Conservation (phyloP, 768 basidiomycete species). For the Termitomyces sp. region DNA sequence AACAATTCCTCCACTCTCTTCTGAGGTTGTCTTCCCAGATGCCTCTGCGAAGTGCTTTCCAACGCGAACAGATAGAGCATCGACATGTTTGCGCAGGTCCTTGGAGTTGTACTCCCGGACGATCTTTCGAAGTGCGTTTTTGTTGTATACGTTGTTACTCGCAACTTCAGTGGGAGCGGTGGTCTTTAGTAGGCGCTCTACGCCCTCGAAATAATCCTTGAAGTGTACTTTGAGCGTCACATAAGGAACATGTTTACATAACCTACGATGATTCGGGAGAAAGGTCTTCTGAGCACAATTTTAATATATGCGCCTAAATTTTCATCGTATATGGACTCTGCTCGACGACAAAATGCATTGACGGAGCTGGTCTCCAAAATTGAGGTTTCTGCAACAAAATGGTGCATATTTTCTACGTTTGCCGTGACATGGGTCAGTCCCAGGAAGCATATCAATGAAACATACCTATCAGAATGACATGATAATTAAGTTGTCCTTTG, state of each 20-base stretch:
- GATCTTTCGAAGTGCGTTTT: slow-evolving; percentile 74
- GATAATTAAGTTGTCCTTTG: slow-evolving; percentile 95
- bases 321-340: slow-evolving; percentile 84
- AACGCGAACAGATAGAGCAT: slow-evolving; percentile 82
- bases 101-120: slow-evolving; percentile 83
- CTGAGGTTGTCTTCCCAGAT: slow-evolving; percentile 56
- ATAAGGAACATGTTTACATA: background rate
- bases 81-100: slow-evolving; percentile 85
- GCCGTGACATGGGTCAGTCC: background rate
- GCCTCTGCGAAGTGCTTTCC: slow-evolving; percentile 94
- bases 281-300: slow-evolving; percentile 80
- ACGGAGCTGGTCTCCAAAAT: slow-evolving; percentile 63
- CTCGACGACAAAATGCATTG: slow-evolving; percentile 57
- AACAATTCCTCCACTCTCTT: slow-evolving; percentile 48
- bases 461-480: slow-evolving; percentile 91
- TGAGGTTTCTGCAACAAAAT: slow-evolving; percentile 80
- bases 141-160: slow-evolving; percentile 69
- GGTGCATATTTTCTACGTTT: slow-evolving; percentile 87
- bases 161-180: slow-evolving; percentile 74
- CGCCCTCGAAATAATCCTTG: slow-evolving; percentile 92
- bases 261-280: slow-evolving; percentile 80
- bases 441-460: slow-evolving; percentile 1
- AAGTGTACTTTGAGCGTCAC: background rate
- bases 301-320: slow-evolving; percentile 84
- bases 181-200: slow-evolving; percentile 82